Base-by-base conservation (phyloP, 78 protist genomes). In the Polysphondylium violaceum region DNA sequence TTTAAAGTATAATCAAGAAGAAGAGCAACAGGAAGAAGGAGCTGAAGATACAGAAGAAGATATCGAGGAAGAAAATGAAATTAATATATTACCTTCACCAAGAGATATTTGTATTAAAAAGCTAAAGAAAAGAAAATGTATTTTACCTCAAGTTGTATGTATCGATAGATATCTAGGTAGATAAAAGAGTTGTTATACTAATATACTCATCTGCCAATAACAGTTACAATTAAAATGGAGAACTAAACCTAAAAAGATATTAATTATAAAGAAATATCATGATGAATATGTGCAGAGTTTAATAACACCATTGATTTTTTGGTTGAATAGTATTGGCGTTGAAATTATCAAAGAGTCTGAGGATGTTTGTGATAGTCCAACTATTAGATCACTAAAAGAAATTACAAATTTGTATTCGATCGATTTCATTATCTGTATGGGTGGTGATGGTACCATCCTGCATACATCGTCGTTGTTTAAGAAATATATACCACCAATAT, bases 361-460 rank as follows among this genome's bases (percentile, higher is more conserved):
- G 11, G 40, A 68, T 21, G 9, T 38, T 17, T 8, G 12, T 40
- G 76, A 74, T 59, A 31, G 19, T n/a, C 71, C 78, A 65, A 59
- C 68, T 16, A 55, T 51, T 3, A 29, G 23, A 38, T 50, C 69
- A 9, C 38, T 73, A 14, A 35, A 51, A 23, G 74, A 76, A 7
- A 8, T 61, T 9, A 55, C 33, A 3, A 73, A 75, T 51, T 73
- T 87, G 3, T 78, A 64, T 38, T 43, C 72, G n/a, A 87, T 96
- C 0, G 99, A 98, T 74, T 69, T 98, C 7, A 75, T 97, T n/a
- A 60, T 98, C 0, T 51, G 86, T 12, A 41, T 97, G 53, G 99
- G 99, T 41, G 99, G 98, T 25, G 99, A 98, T 72, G 98, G 98
- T 8, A 97, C 98, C 3, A 56, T 97, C 1, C 67, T 98, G n/a